phyloP scores from a whole-genome alignment of 306 rosid species.

The Macrotyloma uniflorum region DNA sequence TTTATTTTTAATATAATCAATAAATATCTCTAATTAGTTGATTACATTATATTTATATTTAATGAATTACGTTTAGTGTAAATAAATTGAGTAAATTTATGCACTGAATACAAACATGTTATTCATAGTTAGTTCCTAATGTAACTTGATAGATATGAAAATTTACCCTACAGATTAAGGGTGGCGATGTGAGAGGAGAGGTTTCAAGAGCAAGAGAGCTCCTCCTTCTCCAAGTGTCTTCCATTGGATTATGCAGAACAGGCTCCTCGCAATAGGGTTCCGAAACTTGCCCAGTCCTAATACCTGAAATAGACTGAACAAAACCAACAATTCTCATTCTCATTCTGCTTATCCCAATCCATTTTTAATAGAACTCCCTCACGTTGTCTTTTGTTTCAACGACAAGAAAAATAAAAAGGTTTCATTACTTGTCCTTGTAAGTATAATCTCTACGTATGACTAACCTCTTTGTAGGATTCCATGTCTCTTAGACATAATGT shows the following conservation, averaged over 20 bases:
- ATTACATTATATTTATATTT: no score
- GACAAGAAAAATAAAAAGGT: not conserved
- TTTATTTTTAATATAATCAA: no score
- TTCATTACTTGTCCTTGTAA: not conserved
- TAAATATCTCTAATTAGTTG: no score
- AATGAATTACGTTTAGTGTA: no score
- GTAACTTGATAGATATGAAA: not conserved
- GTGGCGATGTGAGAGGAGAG: conserved; percentile 23
- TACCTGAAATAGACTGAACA: conserved; percentile 42
- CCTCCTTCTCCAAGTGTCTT: not conserved
- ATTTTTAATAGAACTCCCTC: no score
- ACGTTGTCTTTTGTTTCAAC: not conserved
- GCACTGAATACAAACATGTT: no score
- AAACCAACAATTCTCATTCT: not conserved
- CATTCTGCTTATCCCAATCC: not conserved
- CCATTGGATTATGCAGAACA: conserved; percentile 14
- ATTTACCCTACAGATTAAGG: conserved; percentile 39
- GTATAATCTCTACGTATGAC: not conserved
- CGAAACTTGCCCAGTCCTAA: conserved; percentile 26
- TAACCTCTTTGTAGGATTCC: not conserved
- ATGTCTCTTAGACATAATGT: not conserved
- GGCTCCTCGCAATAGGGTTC: conserved; percentile 31
- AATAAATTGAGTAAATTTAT: no score
- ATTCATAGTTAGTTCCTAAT: not conserved
- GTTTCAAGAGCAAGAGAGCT: conserved; percentile 30